These are phyloP conservation scores for Malus asiatica DNA, from an alignment of 306 rosid genomes.

Conservation along the genomic window DNA sequence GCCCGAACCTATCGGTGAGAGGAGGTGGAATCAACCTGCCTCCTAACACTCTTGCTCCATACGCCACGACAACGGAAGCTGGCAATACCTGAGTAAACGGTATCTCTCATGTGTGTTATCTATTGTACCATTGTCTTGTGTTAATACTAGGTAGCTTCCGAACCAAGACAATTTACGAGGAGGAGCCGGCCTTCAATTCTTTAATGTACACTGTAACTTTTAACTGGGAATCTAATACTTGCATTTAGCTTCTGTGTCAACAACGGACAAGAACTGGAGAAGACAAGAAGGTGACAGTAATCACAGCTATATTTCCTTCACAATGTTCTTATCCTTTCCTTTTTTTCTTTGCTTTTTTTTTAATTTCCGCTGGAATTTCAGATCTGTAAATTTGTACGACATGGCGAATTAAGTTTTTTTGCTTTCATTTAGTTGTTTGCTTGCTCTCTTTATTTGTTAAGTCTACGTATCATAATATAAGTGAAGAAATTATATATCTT, in stretches of 20 bases:
- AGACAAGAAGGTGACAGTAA: conserved; percentile 37
- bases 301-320: conserved; percentile 35
- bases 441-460: background rate
- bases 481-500: no score
- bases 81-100: conserved; percentile 45
- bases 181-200: conserved; percentile 63
- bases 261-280: conserved; percentile 28
- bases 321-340: conserved; percentile 21
- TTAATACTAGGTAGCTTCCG: conserved; percentile 73
- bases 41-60: conserved; percentile 67
- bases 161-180: conserved; percentile 24
- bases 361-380: conserved; percentile 2
- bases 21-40: conserved; percentile 85
- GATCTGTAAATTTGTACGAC: conserved; percentile 26
- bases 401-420: conserved; percentile 16
- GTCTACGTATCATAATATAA: no score
- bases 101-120: conserved; percentile 24
- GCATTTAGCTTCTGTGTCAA: conserved; percentile 50
- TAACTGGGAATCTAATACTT: conserved; percentile 53
- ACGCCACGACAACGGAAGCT: conserved; percentile 44
- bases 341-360: background rate
- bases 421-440: background rate
- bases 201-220: conserved; percentile 65
- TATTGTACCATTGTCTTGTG: conserved; percentile 60
- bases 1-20: conserved; percentile 55